Evolutionary conservation across 345 rosid species (phyloP).

Genomic region (Isatis tinctoria): DNA sequence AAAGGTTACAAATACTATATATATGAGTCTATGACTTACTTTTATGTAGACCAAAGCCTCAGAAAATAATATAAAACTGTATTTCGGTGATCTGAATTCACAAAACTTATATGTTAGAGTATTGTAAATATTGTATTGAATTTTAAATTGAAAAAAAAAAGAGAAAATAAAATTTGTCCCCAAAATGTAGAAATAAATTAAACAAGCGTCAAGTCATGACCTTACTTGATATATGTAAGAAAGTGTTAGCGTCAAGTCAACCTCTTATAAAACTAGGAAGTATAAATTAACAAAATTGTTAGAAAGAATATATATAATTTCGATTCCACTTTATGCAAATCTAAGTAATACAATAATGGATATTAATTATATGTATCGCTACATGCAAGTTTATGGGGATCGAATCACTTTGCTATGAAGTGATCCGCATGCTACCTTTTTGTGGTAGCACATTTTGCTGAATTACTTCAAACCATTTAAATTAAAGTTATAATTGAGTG

Average conservation of each 20-base stretch:
- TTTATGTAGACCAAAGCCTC: too few species aligned
- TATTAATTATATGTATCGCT: background rate
- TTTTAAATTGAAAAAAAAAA: too few species aligned
- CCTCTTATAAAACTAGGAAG: background rate
- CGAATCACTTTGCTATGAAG: conserved; percentile 20
- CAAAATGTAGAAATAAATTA: too few species aligned
- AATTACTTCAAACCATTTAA: background rate
- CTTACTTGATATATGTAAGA: background rate
- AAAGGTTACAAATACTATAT: too few species aligned
- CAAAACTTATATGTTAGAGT: too few species aligned
- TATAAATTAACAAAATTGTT: background rate
- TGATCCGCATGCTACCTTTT: conserved; percentile 21
- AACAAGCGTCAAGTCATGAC: background rate
- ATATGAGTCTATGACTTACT: too few species aligned
- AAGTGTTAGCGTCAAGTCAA: background rate
- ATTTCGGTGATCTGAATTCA: too few species aligned
- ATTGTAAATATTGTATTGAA: too few species aligned
- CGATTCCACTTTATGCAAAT: conserved; percentile 14
- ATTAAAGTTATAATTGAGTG: too few species aligned
- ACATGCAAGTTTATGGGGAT: conserved; percentile 4
- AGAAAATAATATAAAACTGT: too few species aligned
- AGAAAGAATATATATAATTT: background rate
- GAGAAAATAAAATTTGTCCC: too few species aligned
- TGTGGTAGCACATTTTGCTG: conserved; percentile 13
- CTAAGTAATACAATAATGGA: conserved; percentile 4